Conservation (phyloP, 2,329 filamentous ascomycete genomes). For the Pseudocercospora musae region DNA sequence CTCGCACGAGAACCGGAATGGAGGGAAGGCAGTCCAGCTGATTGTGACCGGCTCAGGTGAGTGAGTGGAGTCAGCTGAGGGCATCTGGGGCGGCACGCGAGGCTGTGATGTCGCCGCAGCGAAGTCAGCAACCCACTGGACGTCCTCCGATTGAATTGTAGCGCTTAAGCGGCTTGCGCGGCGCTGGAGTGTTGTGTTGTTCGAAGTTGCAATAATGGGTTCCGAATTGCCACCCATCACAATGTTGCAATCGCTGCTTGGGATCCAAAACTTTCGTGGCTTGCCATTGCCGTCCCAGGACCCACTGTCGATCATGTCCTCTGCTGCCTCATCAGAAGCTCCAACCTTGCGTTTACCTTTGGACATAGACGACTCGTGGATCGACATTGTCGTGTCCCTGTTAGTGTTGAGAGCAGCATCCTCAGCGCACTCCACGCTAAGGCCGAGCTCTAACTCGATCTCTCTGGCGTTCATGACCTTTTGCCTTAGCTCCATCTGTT, state of each 20-base stretch:
- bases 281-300: constrained; percentile 55
- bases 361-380: constrained; percentile 22
- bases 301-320: constrained; percentile 41
- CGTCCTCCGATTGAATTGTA: constrained; percentile 52
- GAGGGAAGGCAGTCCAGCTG: constrained; percentile 54
- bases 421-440: constrained; percentile 45
- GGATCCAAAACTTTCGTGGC: constrained; percentile 58
- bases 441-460: constrained; percentile 51
- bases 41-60: constrained; percentile 29
- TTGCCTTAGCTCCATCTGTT: constrained; percentile 55
- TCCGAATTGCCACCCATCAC: constrained; percentile 55
- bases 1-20: constrained; percentile 58
- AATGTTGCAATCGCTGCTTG: constrained; percentile 52
- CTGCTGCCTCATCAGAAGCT: background rate
- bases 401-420: constrained; percentile 16
- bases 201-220: constrained; percentile 48
- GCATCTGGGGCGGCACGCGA: constrained; percentile 20
- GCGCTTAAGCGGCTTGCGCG: constrained; percentile 49
- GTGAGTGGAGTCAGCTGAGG: constrained; percentile 4
- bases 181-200: constrained; percentile 41
- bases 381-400: constrained; percentile 31
- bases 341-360: constrained; percentile 46
- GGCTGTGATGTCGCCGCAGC: constrained; percentile 43
- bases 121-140: constrained; percentile 56
- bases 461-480: constrained; percentile 53